Conservation (phyloP, 2,329 filamentous ascomycete species). For the Aspergillus fumigatus region DNA sequence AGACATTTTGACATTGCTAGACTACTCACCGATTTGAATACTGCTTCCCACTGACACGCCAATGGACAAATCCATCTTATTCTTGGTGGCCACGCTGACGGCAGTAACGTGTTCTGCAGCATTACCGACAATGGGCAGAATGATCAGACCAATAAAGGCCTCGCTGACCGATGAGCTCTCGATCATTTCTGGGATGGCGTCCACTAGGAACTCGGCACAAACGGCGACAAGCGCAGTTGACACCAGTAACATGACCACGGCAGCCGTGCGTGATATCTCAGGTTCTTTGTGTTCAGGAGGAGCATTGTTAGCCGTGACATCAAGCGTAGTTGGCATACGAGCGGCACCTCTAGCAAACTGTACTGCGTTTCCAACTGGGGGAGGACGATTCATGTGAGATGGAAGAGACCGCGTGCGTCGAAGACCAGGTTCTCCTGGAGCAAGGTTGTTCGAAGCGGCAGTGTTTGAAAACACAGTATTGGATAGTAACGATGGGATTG, state of each 20-base stretch:
- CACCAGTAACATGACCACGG: constrained; percentile 51
- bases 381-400: constrained; percentile 20
- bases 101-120: constrained; percentile 78
- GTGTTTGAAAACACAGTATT: constrained; percentile 32
- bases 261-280: constrained; percentile 53
- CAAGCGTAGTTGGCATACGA: constrained; percentile 18
- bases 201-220: constrained; percentile 68
- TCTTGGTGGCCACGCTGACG: constrained; percentile 73
- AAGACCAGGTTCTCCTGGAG: constrained; percentile 15
- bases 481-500: constrained; percentile 28
- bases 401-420: constrained; percentile 32
- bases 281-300: constrained; percentile 17
- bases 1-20: not conserved
- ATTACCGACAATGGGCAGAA: constrained; percentile 78
- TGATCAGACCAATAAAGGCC: constrained; percentile 74
- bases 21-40: constrained; percentile 62
- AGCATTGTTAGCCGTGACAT: constrained; percentile 9
- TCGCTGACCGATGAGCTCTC: constrained; percentile 57
- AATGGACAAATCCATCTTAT: constrained; percentile 81
- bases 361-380: constrained; percentile 29
- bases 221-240: constrained; percentile 57
- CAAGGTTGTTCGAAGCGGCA: constrained; percentile 7
- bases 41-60: constrained; percentile 75
- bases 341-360: constrained; percentile 31
- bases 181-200: constrained; percentile 66